Evolutionary conservation across 129 eudicot species (phyloP).

Genomic region (Flaveria brownii): DNA sequence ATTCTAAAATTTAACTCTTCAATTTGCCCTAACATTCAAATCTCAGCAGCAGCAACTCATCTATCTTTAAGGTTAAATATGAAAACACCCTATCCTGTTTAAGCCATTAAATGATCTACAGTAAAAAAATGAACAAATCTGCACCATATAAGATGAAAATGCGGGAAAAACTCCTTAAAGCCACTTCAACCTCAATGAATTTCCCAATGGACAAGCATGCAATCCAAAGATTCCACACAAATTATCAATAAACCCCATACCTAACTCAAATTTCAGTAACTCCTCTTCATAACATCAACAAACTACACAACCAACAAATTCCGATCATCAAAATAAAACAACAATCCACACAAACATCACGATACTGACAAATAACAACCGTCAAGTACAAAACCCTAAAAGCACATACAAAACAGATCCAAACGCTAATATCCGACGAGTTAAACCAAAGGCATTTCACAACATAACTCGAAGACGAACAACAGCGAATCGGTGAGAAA

Average conservation of each 20-base stretch:
- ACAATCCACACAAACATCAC: conserved; percentile 3
- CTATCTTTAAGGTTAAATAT: neutral
- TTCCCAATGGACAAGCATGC: neutral
- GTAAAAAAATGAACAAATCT: neutral
- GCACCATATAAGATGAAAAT: neutral
- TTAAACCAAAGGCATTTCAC: conserved; percentile 11
- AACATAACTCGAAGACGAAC: conserved; percentile 5
- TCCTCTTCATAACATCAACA: neutral
- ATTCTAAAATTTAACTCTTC: neutral
- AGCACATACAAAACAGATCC: conserved; percentile 11
- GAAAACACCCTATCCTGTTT: conserved; percentile 15
- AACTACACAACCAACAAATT: conserved; percentile 13
- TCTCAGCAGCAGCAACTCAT: conserved; percentile 3
- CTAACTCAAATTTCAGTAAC: conserved; percentile 16
- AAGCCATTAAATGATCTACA: neutral
- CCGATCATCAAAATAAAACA: conserved; percentile 21
- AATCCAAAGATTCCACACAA: neutral
- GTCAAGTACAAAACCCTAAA: conserved; percentile 38
- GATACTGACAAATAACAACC: conserved; percentile 4
- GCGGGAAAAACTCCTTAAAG: conserved; percentile 8
- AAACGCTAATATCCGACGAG: neutral
- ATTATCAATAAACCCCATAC: neutral
- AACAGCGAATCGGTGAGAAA: conserved; percentile 6
- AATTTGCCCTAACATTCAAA: conserved; percentile 5
- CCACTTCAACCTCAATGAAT: conserved; percentile 6